Evolutionary conservation across 208 protist genomes (phyloP).

Genomic region (Naegleria lovaniensis): DNA sequence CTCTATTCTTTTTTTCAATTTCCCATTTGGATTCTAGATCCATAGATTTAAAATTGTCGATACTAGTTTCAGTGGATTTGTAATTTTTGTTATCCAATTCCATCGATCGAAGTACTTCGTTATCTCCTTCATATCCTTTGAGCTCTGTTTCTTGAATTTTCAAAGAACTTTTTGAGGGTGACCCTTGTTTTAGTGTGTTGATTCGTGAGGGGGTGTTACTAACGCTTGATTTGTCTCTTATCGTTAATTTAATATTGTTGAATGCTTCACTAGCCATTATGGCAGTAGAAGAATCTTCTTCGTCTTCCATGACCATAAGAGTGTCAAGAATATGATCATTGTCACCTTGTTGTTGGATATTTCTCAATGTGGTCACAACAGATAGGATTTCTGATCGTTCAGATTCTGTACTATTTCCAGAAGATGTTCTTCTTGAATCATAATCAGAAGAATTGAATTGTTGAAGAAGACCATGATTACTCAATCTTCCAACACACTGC

Average conservation of each 20-base stretch:
- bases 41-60: too few relatives aligned
- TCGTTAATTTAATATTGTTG: neutral
- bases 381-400: neutral
- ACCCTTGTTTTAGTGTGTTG: neutral
- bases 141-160: neutral
- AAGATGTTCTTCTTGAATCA: too few relatives aligned
- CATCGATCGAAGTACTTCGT: neutral
- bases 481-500: neutral
- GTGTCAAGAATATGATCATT: neutral
- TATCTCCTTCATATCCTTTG: neutral
- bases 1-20: neutral
- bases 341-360: neutral
- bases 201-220: neutral
- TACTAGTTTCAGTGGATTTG: neutral
- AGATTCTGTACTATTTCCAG: neutral
- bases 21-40: neutral
- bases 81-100: neutral
- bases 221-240: neutral
- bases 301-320: neutral
- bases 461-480: neutral
- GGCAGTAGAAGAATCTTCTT: neutral
- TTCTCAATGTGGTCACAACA: neutral
- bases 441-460: neutral
- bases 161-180: neutral
- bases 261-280: neutral